These are phyloP conservation scores for Alternaria triticimaculans DNA, from an alignment of 2,329 filamentous ascomycete species.

Conservation along the genomic window DNA sequence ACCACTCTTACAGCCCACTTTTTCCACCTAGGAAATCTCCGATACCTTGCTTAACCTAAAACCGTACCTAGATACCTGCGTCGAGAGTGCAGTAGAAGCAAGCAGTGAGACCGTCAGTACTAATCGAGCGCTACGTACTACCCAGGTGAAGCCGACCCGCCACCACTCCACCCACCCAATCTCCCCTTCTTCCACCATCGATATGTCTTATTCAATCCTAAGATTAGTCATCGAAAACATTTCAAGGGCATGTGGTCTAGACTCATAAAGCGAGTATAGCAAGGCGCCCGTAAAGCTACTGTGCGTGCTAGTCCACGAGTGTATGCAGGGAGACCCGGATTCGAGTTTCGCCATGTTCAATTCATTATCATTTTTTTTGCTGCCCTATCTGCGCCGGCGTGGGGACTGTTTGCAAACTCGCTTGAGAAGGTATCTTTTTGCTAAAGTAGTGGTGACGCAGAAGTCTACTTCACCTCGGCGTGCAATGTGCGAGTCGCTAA, in stretches of 20 bases:
- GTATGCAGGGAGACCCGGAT: background rate
- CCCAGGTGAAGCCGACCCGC: background rate
- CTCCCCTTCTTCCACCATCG: background rate
- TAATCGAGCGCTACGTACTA: background rate
- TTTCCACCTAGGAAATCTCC: background rate
- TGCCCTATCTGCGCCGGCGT: background rate
- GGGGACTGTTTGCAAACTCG: background rate
- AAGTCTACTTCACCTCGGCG: background rate
- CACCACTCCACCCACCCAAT: background rate
- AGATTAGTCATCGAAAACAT: background rate
- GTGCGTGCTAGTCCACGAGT: no score
- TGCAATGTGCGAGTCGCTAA: background rate
- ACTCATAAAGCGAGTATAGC: background rate
- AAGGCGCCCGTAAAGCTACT: background rate
- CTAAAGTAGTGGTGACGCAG: background rate
- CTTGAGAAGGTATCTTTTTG: background rate
- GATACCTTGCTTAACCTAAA: background rate
- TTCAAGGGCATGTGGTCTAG: background rate
- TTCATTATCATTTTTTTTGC: background rate
- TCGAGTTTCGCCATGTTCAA: background rate
- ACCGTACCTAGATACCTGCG: background rate
- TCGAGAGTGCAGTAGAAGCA: background rate
- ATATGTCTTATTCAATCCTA: background rate
- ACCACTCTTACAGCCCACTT: background rate
- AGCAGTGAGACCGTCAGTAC: background rate